phyloP scores from a whole-genome alignment of 495 filamentous ascomycete species.

The Tuber calosporum region DNA sequence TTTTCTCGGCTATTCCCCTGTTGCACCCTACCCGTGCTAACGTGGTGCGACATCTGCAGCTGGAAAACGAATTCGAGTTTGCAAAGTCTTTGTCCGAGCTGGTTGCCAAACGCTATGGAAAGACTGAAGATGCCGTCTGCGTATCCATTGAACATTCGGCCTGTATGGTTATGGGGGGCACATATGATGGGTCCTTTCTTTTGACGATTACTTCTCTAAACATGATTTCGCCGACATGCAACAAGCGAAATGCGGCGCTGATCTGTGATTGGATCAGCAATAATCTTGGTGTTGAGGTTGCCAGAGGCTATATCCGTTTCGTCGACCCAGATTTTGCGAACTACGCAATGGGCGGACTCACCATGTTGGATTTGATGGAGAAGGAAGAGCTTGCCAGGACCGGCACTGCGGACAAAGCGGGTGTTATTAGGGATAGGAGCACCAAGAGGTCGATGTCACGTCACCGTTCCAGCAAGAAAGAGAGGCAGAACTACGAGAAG shows the following conservation, averaged over 20 bases:
- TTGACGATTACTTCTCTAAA: constrained; percentile 67
- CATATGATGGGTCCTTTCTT: constrained; percentile 70
- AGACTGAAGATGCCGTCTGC: constrained; percentile 62
- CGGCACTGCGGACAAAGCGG: constrained; percentile 25
- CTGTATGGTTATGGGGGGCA: constrained; percentile 66
- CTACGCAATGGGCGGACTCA: constrained; percentile 37
- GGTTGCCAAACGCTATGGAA: constrained; percentile 65
- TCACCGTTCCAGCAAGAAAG: constrained; percentile 30
- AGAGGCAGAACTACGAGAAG: constrained; percentile 24
- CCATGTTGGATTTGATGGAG: constrained; percentile 40
- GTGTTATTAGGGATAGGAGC: constrained; percentile 32
- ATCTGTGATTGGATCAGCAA: constrained; percentile 64
- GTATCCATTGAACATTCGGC: constrained; percentile 66
- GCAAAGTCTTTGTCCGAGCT: constrained; percentile 61
- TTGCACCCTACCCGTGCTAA: constrained; percentile 13
- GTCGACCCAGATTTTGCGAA: constrained; percentile 42
- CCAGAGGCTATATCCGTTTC: constrained; percentile 65
- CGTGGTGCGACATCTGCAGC: constrained; percentile 44
- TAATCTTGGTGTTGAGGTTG: constrained; percentile 55
- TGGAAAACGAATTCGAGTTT: constrained; percentile 61
- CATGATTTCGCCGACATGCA: constrained; percentile 65
- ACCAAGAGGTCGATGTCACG: constrained; percentile 34
- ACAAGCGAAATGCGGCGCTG: constrained; percentile 72
- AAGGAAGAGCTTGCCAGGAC: constrained; percentile 35
- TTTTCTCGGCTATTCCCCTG: background rate